Base-by-base conservation (phyloP, 2,329 filamentous ascomycete genomes). In the Colletotrichum tanaceti region DNA sequence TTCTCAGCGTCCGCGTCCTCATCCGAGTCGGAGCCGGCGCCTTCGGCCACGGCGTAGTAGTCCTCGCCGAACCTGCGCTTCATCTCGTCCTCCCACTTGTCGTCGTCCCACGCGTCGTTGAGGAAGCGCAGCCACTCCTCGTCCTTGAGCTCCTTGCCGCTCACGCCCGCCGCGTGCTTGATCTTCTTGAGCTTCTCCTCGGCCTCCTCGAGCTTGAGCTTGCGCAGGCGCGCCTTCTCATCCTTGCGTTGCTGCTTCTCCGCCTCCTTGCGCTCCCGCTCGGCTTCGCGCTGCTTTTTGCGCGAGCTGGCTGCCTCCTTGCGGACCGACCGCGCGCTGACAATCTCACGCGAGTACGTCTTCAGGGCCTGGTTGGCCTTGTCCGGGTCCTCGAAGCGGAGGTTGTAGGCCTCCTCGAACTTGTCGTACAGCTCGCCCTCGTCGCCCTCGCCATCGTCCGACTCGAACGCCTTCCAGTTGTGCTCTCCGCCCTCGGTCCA, bases 51-150 rank as follows among this genome's bases (percentile, higher is more conserved):
- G 11, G 90, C 92, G 74, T 99, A 99, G 82, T 99, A 99, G 11
- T 92, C 87, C 16, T 98, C 93, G 63, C 93, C 94, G 75, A 99
- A 99, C 18, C 90, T 87, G 78, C 90, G 92, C 75, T 86, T 86
- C 94, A 99, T 98, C 80, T 96, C 93, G 71, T 89, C 83, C 75
- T 98, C 94, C 94, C 95, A 99, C 74, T 90, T 87, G 62, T 93
- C 89, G 75, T 97, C 90, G 71, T 97, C 93, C 89, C 93, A 99
- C 20, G 91, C 91, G 20, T 91, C 93, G 68, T 98, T 93, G 22
- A 99, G 85, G 73, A 99, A 90, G 70, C 89, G 88, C 66, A 91
- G 85, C 92, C 94, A 97, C 66, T 97, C 92, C 47, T 95, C 90
- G 35, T 97, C 89, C 11, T 89, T 82, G 38, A 89, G 79, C 43